Conservation (phyloP, 257 asterid species). For the Nicotiana attenuata region DNA sequence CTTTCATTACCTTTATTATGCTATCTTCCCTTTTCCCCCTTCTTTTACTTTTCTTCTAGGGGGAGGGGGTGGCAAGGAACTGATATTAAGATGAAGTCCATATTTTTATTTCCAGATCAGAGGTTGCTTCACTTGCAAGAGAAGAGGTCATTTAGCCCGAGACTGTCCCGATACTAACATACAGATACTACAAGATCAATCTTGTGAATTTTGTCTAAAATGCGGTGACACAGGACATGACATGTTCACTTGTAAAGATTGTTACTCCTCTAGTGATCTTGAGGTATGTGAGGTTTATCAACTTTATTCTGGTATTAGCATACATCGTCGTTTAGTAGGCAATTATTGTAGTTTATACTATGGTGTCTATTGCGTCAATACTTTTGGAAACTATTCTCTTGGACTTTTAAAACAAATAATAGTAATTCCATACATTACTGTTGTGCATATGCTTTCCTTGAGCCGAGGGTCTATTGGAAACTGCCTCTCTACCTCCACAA, state of each 20-base stretch:
- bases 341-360: not conserved
- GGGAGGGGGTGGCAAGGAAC: not conserved
- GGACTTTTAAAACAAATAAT: not conserved
- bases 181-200: not conserved
- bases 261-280: not conserved
- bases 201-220: not conserved
- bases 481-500: too few species aligned
- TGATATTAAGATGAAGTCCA: not conserved
- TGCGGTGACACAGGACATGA: not conserved
- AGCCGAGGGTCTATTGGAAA: too few species aligned
- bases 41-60: not conserved
- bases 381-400: not conserved
- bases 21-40: not conserved
- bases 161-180: not conserved
- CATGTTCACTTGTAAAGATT: not conserved
- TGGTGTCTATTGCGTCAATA: not conserved
- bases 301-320: not conserved
- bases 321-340: not conserved
- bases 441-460: too few species aligned
- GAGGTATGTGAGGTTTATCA: not conserved
- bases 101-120: not conserved
- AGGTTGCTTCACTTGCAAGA: constrained; percentile 1
- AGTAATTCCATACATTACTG: too few species aligned
- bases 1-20: not conserved
- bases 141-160: not conserved